Conservation (phyloP, 352 stramenopile genomes). For the Blastocystis sp. region DNA sequence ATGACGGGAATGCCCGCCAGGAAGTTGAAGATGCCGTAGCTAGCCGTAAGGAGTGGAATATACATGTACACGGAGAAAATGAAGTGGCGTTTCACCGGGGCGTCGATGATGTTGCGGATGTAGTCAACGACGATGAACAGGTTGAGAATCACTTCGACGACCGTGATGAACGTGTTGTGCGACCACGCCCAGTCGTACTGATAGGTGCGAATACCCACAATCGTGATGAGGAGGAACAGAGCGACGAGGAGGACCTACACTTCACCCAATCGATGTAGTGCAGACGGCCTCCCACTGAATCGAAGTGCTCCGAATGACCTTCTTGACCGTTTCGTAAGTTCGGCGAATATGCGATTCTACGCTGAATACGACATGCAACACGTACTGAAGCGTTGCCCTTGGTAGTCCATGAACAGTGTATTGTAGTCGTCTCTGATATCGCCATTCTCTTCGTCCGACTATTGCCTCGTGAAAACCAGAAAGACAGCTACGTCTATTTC, state of each 20-base stretch:
- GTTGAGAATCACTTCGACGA: constrained; percentile 53
- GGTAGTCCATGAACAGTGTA: not conserved
- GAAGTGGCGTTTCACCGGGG: constrained; percentile 41
- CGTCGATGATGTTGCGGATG: constrained; percentile 54
- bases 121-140: constrained; percentile 57
- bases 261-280: not conserved
- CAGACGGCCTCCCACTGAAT: constrained; percentile 53
- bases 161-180: constrained; percentile 8
- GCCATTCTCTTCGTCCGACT: not conserved
- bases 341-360: constrained; percentile 2
- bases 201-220: constrained; percentile 69
- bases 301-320: constrained; percentile 6
- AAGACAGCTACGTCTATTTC: not conserved
- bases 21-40: constrained; percentile 51
- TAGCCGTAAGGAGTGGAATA: not conserved
- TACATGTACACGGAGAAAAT: constrained; percentile 32
- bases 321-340: constrained; percentile 29
- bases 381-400: not conserved
- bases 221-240: constrained; percentile 4
- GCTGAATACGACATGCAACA: not conserved
- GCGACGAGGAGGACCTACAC: constrained; percentile 21
- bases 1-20: constrained; percentile 46
- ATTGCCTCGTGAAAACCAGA: not conserved
- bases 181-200: constrained; percentile 23
- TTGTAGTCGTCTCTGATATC: constrained; percentile 17